Evolutionary conservation across 148 eudicot genomes (phyloP).

Genomic region (Heliosperma pusillum): DNA sequence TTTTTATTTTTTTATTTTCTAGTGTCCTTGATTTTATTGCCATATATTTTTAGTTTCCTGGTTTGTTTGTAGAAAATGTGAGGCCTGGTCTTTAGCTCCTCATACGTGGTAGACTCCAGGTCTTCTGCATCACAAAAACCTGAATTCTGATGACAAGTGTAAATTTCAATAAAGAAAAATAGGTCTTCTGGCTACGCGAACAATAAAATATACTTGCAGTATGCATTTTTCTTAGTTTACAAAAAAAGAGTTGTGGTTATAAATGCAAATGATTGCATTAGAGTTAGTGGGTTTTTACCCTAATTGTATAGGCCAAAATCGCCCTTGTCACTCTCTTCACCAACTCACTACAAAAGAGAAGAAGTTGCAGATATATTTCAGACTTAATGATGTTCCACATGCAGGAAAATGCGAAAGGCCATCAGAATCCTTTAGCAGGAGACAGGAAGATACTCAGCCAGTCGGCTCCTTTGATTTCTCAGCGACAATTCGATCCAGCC

Average conservation of each 20-base stretch:
- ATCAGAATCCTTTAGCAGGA: slow-evolving; percentile 31
- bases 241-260: background rate
- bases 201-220: background rate
- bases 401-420: slow-evolving; percentile 39
- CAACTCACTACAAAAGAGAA: background rate
- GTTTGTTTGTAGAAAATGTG: background rate
- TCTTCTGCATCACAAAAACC: background rate
- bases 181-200: background rate
- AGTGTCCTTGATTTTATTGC: too few species aligned
- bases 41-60: background rate
- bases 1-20: too few species aligned
- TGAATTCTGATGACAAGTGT: background rate
- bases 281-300: background rate
- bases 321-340: background rate
- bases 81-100: background rate
- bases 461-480: slow-evolving; percentile 77
- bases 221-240: background rate
- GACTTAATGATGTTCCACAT: slow-evolving; percentile 6
- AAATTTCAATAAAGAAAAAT: too few species aligned
- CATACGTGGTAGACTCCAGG: background rate
- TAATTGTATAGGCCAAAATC: background rate
- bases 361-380: background rate
- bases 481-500: slow-evolving; percentile 52
- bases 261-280: background rate
- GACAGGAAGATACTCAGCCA: slow-evolving; percentile 53